These are phyloP conservation scores for Phycomyces blakesleeanus DNA, from an alignment of 192 early-diverging fungal genomes.

Conservation along the genomic window DNA sequence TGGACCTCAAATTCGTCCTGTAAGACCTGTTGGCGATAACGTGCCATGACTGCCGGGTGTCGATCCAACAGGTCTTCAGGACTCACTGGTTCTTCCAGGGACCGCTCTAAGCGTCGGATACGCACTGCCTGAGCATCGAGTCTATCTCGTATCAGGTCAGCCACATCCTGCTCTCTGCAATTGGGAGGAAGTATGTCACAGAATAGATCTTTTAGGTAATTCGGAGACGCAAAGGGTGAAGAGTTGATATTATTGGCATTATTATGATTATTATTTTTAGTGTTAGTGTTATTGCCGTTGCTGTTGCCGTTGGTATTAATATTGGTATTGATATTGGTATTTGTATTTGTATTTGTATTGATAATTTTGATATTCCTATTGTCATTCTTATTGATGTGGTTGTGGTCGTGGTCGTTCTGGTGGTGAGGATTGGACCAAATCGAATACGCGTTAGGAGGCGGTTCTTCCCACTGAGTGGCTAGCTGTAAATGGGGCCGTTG, in stretches of 20 bases:
- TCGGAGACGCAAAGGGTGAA: background rate
- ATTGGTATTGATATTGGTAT: too few species aligned
- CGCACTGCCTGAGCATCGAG: slow-evolving; percentile 8
- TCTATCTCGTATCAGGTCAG: background rate
- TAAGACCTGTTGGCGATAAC: slow-evolving; percentile 3
- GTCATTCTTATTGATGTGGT: background rate
- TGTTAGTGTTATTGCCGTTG: too few species aligned
- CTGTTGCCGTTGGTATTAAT: too few species aligned
- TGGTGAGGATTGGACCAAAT: background rate
- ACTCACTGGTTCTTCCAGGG: background rate
- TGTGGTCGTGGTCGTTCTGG: background rate
- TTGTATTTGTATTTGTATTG: background rate
- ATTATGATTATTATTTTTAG: too few species aligned
- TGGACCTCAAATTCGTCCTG: background rate
- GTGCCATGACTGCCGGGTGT: slow-evolving; percentile 6
- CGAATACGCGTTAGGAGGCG: background rate
- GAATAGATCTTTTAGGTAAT: slow-evolving; percentile 1
- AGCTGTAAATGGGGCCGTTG: background rate
- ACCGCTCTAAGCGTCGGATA: slow-evolving; percentile 8
- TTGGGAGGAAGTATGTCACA: background rate
- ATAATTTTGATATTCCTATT: background rate
- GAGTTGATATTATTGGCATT: too few species aligned
- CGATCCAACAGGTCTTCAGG: background rate
- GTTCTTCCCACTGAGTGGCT: background rate
- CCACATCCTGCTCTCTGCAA: background rate